These are phyloP conservation scores for Cercospora sesami DNA, from an alignment of 2,329 filamentous ascomycete species.

Conservation along the genomic window DNA sequence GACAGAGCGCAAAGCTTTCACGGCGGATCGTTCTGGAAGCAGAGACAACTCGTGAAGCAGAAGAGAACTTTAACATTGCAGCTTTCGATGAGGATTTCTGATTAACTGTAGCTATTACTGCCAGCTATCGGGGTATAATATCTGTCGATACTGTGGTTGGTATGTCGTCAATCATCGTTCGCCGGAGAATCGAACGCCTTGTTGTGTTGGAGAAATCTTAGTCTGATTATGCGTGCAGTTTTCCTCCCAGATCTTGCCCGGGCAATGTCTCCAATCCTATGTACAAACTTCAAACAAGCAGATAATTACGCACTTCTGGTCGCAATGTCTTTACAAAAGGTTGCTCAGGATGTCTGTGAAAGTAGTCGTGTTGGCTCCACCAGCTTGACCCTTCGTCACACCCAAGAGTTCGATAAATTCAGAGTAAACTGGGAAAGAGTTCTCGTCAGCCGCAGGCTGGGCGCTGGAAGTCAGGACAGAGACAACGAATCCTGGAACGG, in stretches of 20 bases:
- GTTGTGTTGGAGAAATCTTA: background rate
- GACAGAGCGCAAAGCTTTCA: background rate
- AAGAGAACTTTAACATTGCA: background rate
- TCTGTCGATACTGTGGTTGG: slow-evolving; percentile 7
- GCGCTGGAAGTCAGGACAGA: slow-evolving; percentile 44
- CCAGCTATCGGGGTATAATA: background rate
- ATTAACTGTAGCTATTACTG: slow-evolving; percentile 6
- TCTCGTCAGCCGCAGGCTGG: slow-evolving; percentile 33
- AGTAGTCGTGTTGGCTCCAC: slow-evolving; percentile 22
- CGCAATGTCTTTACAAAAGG: background rate
- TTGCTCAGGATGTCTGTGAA: background rate
- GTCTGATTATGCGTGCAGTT: background rate
- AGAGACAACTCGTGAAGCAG: background rate
- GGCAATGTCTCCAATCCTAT: background rate
- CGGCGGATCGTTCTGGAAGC: background rate
- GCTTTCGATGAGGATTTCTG: background rate
- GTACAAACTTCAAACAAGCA: slow-evolving; percentile 9
- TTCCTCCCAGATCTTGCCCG: too few species aligned
- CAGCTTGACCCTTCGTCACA: slow-evolving; percentile 27
- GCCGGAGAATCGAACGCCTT: slow-evolving; percentile 13
- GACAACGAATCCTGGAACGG: slow-evolving; percentile 43
- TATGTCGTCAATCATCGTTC: slow-evolving; percentile 13
- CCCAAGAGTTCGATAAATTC: slow-evolving; percentile 30
- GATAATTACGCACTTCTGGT: background rate
- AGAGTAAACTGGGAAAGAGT: slow-evolving; percentile 40